Base-by-base conservation (phyloP, 2,329 filamentous ascomycete genomes). In the Pezicula neosporulosa region DNA sequence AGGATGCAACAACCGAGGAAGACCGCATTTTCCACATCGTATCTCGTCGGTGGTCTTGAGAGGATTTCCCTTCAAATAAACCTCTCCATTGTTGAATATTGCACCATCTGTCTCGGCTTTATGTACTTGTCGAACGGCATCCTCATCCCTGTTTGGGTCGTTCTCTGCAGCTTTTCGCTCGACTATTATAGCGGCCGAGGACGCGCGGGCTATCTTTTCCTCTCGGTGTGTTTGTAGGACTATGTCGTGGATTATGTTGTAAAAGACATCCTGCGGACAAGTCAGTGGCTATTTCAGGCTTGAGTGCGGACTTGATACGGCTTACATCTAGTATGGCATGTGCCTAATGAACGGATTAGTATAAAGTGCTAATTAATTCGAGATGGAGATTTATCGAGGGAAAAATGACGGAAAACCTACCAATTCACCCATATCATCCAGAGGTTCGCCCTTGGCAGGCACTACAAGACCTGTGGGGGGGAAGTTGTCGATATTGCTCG, bases 161-260 rank as follows among this genome's bases (percentile, higher is more conserved):
- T 50, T 54, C 48, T 62, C 49, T 30, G 56, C 52, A 49, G 64
- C 66, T 53, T 60, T 59, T 55, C 85, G 83, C 68, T 86, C 82
- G 63, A 85, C 78, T 44, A 77, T 74, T 59, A 86, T 85, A 57
- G 83, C 77, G 61, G 86, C 78, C 54, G 86, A 79, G 57, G 80
- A 72, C 60, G 83, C 83, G 66, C 86, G 83, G 48, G 89, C 82
- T 57, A 83, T 81, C 74, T 92, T 92, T 72, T 93, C 89, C 60
- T 88, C 81, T 59, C 86, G 86, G 68, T 93, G 89, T 38, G 83
- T 84, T 67, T 88, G 82, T 63, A 90, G 77, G 57, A 90, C 76
- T 47, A 90, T 77, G 66, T 89, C 86, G 68, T 88, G 85, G 59
- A 92, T 78, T 63, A 92, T 80, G 68, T 89, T 91, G 73, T 87